Evolutionary conservation across 75 land plant species (phyloP), one percentile per base, ranked within the genome.

Genomic region (Gnetum montanum): DNA sequence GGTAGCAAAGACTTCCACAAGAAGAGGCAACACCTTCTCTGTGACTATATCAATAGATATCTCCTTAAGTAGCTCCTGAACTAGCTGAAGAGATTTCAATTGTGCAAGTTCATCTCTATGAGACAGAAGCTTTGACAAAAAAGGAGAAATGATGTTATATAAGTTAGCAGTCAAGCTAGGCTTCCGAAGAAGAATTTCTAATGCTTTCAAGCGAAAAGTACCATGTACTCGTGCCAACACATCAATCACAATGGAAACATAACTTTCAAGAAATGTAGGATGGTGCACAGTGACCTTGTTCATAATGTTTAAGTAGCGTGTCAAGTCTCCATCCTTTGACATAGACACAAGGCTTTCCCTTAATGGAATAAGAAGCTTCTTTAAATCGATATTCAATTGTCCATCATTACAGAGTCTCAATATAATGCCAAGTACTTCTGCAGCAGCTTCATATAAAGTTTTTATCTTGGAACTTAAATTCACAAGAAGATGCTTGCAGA

Each of bases 31-130:
- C 27, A 74, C 54, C 31, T 64, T 67, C 31, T 74, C 69, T 59
- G 43, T 44, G 18, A 70, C 47, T 30, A 31, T 53, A 15, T 52
- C 34, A 31, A 58, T 34, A 25, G 57, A 30, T n/a, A 65, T 50
- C 20, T 59, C 68, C 43, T 74, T 74, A 4, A 74, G 44, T 18
- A 70, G 54, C 54, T 70, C 77, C 24, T 57, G 30, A 35, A 74
- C 61, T 6, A 74, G 68, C 33, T 74, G 68, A 12, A 74, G 47
- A 29, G 53, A 64, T 34, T 70, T 70, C 16, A 74, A 51, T 60
- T 74, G 77, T 11, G 59, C 68, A 52, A 59, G 24, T 55, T 70
- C 64, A 74, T 74, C 77, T 26, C 74, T 43, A 31, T 74, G 77
- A 25, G 64, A 33, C 15, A 74, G 40, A 12, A 74, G 23, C 38